Base-by-base conservation (phyloP, 73 alveolate genomes). In the Tetrahymena borealis region DNA sequence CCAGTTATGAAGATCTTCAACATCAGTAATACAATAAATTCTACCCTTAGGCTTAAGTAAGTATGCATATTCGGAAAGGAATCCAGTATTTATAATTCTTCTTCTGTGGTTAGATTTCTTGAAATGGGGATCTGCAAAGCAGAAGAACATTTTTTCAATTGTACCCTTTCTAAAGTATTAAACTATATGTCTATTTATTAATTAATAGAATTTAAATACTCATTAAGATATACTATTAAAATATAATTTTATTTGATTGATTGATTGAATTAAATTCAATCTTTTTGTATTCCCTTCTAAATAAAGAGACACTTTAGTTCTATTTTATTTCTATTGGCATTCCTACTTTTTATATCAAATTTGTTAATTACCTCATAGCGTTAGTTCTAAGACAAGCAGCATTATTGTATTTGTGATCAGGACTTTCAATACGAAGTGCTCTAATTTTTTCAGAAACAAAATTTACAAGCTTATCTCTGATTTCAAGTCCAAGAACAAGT, bases 101-200 rank as follows among this genome's bases (percentile, higher is more conserved):
- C 99, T 97, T 78, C 99, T 94, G 91, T 95, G 98, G 93, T 98
- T 97, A 60, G 94, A 93, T 94, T 98, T 98, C 94, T 98, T 98
- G 95, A 98, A 98, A 94, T 98, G 99, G 11, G 99, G 99, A 91
- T 98, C 99, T 35, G 99, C 99, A 85, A 98, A 98, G 78, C 99
- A 98, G 95, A 98, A 95, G 92, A 98, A 98, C 91, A 98, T 95
- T 94, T 98, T 98, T 91, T 93, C 96, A 10, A 98, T 33, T 96
- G 96, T 96, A 1, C 96, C 98, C 90, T 97, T 96, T 94, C 96
- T 94, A 93, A 96, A 96, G 91, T 93, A 97, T 93, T 97, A 95
- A 32, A 97, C 94, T 32, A 97, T 78, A 93, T 95, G 96, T 93
- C 94, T 60, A 20, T 60, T 60, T 60, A 60, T 60, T 60, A 6